Conservation (phyloP, 1,284 basidiomycete genomes). For the Macrocybe sp. region DNA sequence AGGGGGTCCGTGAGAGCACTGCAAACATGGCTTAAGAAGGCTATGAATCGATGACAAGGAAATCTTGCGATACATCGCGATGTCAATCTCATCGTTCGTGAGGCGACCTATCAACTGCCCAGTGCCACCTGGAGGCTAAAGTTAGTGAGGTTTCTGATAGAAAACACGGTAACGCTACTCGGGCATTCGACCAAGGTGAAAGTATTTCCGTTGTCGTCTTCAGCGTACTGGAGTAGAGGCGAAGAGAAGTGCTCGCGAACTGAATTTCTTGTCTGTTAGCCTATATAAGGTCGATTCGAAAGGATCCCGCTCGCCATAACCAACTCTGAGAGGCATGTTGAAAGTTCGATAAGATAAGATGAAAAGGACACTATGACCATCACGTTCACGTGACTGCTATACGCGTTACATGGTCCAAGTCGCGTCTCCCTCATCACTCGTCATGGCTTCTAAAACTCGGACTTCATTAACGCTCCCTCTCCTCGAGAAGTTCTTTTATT, state of each 20-base stretch:
- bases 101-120: constrained; percentile 86
- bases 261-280: constrained; percentile 18
- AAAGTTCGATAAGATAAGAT: constrained; percentile 9
- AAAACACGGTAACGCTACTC: constrained; percentile 38
- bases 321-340: constrained; percentile 35
- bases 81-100: constrained; percentile 81
- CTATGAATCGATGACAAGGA: neutral
- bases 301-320: constrained; percentile 32
- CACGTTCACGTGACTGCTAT: neutral
- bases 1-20: constrained; percentile 93
- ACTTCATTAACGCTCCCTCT: constrained; percentile 19
- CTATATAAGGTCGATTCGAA: neutral
- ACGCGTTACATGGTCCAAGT: neutral
- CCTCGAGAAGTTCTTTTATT: constrained; percentile 28
- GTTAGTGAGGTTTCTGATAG: neutral
- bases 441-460: neutral
- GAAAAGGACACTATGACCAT: neutral
- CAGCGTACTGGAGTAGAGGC: constrained; percentile 77
- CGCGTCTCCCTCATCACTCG: constrained; percentile 3
- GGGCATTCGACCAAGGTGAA: constrained; percentile 89
- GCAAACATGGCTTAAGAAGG: constrained; percentile 1
- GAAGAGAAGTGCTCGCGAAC: constrained; percentile 91
- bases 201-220: constrained; percentile 60
- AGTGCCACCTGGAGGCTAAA: constrained; percentile 64
- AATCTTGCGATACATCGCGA: constrained; percentile 61